Percentiles rank a stretch among this genome's conserved stretches.
These are phyloP conservation scores for Onygenales sp. DNA, from an alignment of 2,329 filamentous ascomycete genomes.

Conservation along the genomic window DNA sequence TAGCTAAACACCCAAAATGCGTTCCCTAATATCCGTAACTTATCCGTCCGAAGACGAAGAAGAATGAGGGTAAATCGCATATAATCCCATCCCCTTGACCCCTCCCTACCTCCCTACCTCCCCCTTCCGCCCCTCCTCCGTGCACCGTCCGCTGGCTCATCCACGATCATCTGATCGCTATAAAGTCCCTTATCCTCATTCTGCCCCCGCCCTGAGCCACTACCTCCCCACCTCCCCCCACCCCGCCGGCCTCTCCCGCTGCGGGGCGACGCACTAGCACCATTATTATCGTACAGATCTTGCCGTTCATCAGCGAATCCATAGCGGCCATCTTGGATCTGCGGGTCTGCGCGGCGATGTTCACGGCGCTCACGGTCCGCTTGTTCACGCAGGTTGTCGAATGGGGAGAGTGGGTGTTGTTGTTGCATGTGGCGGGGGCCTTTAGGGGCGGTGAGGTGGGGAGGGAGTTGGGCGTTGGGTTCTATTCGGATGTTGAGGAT, in stretches of 20 bases:
- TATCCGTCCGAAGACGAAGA: neutral
- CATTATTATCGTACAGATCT: neutral
- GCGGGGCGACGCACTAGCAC: neutral
- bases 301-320: slow-evolving; percentile 22
- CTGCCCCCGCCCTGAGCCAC: slow-evolving; percentile 8
- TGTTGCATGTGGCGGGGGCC: slow-evolving; percentile 2
- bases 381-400: slow-evolving; percentile 29
- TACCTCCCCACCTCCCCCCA: slow-evolving; percentile 4
- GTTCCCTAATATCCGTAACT: too few species aligned
- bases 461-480: slow-evolving; percentile 3
- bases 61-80: neutral
- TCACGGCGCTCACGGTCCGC: slow-evolving; percentile 29
- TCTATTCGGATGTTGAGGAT: slow-evolving; percentile 49
- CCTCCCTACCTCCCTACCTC: neutral
- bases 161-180: slow-evolving; percentile 33
- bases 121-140: slow-evolving; percentile 12
- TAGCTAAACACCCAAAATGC: too few species aligned
- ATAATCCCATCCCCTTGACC: neutral
- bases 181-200: slow-evolving; percentile 20
- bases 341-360: slow-evolving; percentile 25
- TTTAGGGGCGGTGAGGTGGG: slow-evolving; percentile 3
- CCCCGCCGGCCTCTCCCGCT: slow-evolving; percentile 7
- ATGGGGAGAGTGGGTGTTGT: slow-evolving; percentile 14
- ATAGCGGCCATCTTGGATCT: slow-evolving; percentile 29
- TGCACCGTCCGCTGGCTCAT: slow-evolving; percentile 21